A percentile compares a stretch with the other conserved stretches of the same genome.
These are phyloP conservation scores for Arabidopsis lyrata DNA, from an alignment of 441 rosid genomes.

Conservation along the genomic window DNA sequence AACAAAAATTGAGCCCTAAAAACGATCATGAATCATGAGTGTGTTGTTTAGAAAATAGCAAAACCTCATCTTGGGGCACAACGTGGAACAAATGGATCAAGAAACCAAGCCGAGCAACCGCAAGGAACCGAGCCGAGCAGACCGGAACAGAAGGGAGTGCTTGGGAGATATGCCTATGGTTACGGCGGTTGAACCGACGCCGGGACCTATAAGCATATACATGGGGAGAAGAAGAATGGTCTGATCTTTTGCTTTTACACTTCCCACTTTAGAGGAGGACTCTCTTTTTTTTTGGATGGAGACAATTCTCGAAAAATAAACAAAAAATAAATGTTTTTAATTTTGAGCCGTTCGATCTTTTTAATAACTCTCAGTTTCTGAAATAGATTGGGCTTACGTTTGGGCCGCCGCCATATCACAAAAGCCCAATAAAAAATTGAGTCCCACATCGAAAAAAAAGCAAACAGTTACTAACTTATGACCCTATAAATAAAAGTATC, in stretches of 20 bases:
- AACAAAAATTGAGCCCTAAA: neutral
- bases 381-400: too few relatives aligned
- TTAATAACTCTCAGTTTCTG: neutral
- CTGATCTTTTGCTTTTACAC: constrained; percentile 13
- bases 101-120: too few relatives aligned
- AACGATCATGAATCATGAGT: constrained; percentile 28
- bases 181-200: constrained; percentile 36
- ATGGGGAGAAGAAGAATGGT: constrained; percentile 40
- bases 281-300: constrained; percentile 34
- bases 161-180: constrained; percentile 23
- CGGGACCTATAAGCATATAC: constrained; percentile 39
- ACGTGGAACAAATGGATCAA: neutral
- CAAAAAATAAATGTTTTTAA: neutral
- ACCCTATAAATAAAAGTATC: too few relatives aligned
- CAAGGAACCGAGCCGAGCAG: constrained; percentile 24
- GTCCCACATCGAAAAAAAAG: too few relatives aligned
- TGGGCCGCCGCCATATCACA: too few relatives aligned
- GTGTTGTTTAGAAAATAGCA: constrained; percentile 43
- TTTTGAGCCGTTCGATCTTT: constrained; percentile 20
- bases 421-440: too few relatives aligned
- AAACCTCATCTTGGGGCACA: constrained; percentile 32
- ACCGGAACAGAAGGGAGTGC: constrained; percentile 8
- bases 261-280: neutral
- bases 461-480: too few relatives aligned
- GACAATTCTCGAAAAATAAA: neutral